A percentile compares a stretch with the other conserved stretches of the same genome.
Conservation (phyloP, 2,329 filamentous ascomycete genomes). For the Alternaria arborescens region DNA sequence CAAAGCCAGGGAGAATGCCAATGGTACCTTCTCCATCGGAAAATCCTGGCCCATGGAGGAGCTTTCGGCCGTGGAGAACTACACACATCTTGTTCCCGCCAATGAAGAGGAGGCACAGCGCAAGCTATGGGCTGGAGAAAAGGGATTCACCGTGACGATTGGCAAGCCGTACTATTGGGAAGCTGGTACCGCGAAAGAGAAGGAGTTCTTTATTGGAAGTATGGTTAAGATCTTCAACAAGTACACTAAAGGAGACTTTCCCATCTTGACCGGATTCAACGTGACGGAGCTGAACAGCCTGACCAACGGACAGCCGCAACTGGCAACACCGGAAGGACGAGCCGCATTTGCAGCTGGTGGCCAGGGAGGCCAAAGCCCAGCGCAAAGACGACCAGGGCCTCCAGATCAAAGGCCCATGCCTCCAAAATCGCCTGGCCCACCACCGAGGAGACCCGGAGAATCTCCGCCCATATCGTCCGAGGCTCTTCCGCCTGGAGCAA, state of each 20-base stretch:
- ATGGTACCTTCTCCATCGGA: conserved; percentile 94
- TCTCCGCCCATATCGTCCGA: conserved; percentile 20
- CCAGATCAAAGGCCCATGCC: conserved; percentile 31
- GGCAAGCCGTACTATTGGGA: conserved; percentile 98
- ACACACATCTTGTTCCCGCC: conserved; percentile 67
- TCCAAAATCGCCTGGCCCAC: conserved; percentile 34
- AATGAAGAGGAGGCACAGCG: conserved; percentile 68
- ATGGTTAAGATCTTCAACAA: conserved; percentile 96
- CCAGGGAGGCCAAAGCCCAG: conserved; percentile 19
- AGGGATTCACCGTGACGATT: conserved; percentile 87
- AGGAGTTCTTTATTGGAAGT: conserved; percentile 98
- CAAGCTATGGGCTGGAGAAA: conserved; percentile 79
- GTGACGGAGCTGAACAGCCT: conserved; percentile 79
- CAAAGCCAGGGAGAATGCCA: conserved; percentile 94
- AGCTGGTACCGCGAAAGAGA: conserved; percentile 91
- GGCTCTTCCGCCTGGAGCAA: conserved; percentile 19
- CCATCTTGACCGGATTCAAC: conserved; percentile 84
- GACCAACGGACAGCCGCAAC: conserved; percentile 60
- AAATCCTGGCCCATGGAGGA: conserved; percentile 99
- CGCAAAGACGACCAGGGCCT: conserved; percentile 22
- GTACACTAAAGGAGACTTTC: conserved; percentile 76
- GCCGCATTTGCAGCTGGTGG: conserved; percentile 22
- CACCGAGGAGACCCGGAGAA: conserved; percentile 32
- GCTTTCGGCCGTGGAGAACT: conserved; percentile 83
- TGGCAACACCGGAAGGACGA: conserved; percentile 42